Percentiles rank a stretch among this genome's conserved stretches.
phyloP scores from a whole-genome alignment of 1,284 basidiomycete genomes.

The Rhodotorula sp. region DNA sequence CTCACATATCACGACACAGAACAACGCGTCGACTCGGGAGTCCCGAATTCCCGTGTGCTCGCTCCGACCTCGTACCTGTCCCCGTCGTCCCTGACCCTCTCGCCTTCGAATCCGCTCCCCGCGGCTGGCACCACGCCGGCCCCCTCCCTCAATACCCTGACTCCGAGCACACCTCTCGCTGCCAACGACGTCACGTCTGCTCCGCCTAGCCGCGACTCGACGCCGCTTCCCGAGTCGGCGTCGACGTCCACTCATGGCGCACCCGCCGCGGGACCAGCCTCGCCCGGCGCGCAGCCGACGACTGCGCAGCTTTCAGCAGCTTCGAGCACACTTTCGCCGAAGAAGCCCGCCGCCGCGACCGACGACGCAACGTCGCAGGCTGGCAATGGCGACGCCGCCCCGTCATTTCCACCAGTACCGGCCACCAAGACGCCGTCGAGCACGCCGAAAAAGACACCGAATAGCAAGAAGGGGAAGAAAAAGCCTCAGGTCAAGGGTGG shows the following conservation, averaged over 20 bases:
- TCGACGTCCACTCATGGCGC: not conserved
- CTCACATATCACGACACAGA: not conserved
- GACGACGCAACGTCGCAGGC: no score
- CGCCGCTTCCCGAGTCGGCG: not conserved
- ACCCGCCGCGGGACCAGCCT: no score
- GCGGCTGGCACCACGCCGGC: slow-evolving; percentile 8
- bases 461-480: slow-evolving; percentile 27
- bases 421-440: not conserved
- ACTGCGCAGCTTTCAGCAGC: no score
- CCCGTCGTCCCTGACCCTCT: slow-evolving; percentile 36
- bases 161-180: not conserved
- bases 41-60: slow-evolving; percentile 21
- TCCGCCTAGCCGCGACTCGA: slow-evolving; percentile 1
- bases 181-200: not conserved
- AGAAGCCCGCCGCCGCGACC: not conserved
- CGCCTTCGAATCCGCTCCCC: slow-evolving; percentile 35
- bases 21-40: slow-evolving; percentile 10
- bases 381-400: no score
- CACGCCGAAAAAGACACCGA: slow-evolving; percentile 25
- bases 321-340: not conserved
- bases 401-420: not conserved
- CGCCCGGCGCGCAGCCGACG: no score
- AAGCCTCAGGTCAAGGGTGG: slow-evolving; percentile 36
- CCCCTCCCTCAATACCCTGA: not conserved
- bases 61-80: slow-evolving; percentile 35